Conservation (phyloP, 1,284 basidiomycete species). For the Serendipita sp. region DNA sequence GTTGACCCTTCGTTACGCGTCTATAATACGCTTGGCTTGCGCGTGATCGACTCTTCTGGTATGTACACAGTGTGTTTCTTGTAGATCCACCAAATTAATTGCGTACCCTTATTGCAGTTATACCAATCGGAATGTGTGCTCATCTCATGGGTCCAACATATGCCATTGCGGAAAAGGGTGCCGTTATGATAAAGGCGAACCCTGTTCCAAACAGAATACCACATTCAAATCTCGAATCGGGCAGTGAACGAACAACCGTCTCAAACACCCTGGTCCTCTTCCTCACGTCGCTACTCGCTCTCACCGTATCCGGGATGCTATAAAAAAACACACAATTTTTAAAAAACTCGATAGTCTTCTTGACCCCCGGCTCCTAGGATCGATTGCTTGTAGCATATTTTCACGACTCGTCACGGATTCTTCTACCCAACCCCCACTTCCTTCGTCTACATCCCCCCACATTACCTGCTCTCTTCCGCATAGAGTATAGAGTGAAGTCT, state of each 20-base stretch:
- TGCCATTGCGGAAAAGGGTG: constrained; percentile 17
- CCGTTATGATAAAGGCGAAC: constrained; percentile 7
- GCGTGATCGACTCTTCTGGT: constrained; percentile 17
- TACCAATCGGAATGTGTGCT: constrained; percentile 9
- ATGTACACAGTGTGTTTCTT: background rate
- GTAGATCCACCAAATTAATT: too few relatives aligned
- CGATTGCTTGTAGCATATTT: too few relatives aligned
- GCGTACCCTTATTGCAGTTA: background rate
- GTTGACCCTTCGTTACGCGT: constrained; percentile 41
- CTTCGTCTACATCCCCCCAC: too few relatives aligned
- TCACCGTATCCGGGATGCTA: background rate
- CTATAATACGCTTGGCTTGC: constrained; percentile 33
- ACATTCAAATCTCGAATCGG: background rate
- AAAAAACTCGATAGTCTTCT: background rate
- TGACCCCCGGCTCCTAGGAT: too few relatives aligned
- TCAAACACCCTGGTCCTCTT: background rate
- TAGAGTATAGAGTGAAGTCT: too few relatives aligned
- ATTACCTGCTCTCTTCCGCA: too few relatives aligned
- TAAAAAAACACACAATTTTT: background rate
- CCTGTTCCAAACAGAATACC: background rate
- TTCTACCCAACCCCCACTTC: too few relatives aligned
- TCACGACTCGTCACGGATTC: too few relatives aligned
- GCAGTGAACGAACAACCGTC: background rate
- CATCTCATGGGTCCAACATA: constrained; percentile 18
- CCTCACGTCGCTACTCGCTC: background rate